phyloP scores from a whole-genome alignment of 768 basidiomycete species.

The Tubosaeta brunneosetosa region DNA sequence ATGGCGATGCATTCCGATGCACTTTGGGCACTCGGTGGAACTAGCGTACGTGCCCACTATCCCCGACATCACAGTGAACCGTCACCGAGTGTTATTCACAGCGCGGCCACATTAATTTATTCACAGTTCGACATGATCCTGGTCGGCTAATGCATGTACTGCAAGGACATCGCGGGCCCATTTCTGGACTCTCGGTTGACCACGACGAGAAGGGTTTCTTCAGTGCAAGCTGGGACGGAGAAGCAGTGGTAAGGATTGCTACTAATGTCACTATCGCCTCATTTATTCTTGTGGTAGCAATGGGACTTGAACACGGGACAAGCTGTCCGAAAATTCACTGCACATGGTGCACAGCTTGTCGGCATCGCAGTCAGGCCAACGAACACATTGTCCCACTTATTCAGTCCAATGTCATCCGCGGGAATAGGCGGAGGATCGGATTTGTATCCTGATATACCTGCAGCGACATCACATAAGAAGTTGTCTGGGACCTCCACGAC shows the following conservation, averaged over 20 bases:
- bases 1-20: constrained; percentile 90
- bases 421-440: constrained; percentile 21
- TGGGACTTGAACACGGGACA: constrained; percentile 97
- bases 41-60: constrained; percentile 53
- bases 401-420: constrained; percentile 24
- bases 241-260: constrained; percentile 61
- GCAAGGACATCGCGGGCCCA: constrained; percentile 70
- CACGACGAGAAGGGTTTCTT: constrained; percentile 82
- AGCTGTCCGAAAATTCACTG: constrained; percentile 65
- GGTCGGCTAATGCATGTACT: constrained; percentile 65
- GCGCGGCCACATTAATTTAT: constrained; percentile 90
- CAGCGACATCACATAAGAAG: constrained; percentile 7
- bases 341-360: constrained; percentile 82
- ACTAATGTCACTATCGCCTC: not conserved
- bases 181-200: constrained; percentile 79
- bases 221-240: constrained; percentile 94
- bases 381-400: constrained; percentile 33
- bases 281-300: constrained; percentile 52
- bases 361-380: constrained; percentile 74
- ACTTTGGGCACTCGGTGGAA: constrained; percentile 87
- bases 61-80: constrained; percentile 15
- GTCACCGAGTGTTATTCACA: constrained; percentile 30
- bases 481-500: constrained; percentile 13
- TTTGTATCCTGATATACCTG: constrained; percentile 10
- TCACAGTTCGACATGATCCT: constrained; percentile 89